Evolutionary conservation across 2,329 filamentous ascomycete species (phyloP), one percentile per base, ranked within the genome.

Genomic region (Ceratocystis smalleyi): DNA sequence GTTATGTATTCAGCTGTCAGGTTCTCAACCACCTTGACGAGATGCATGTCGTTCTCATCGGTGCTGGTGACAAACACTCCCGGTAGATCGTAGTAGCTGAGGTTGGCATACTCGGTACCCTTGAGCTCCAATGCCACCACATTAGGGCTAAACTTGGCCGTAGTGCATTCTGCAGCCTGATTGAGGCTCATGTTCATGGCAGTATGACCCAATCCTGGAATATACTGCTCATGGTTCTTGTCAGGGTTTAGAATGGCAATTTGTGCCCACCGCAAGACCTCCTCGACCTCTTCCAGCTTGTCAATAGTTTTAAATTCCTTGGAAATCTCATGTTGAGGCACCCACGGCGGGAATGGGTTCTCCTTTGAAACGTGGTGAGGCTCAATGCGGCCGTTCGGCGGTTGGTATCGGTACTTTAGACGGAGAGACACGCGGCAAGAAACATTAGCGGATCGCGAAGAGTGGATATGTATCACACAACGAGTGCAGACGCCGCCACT

Each of bases 61-160:
- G 83, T 82, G 0, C 85, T 80, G 6, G 86, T 86, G 22, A 84
- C 83, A 67, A 95, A 92, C 0, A 95, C 83, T 0, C 91, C 91
- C 0, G 91, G 91, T 0, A 96, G 78, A 67, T 96, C 91, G 67
- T 89, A 92, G 69, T 96, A 95, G 0, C 86, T 89, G 0, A 96
- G 72, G 5, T 89, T 84, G 0, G 89, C 86, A 0, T 92, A 78
- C 0, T 78, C 79, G 0, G 87, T 87, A 0, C 86, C 87, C 0
- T 83, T 83, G 30, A 96, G 90, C 62, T 90, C 82, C 0, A 96
- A 76, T 0, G 85, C 81, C 0, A 96, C 85, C 0, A 91, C 80
- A 68, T 96, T 96, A 0, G 91, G 91, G 0, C 87, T 90, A 68
- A 95, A 95, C 7, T 88, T 84, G 0, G 86, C 83, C 4, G 82